Percentiles rank a stretch among this genome's conserved stretches.
These are phyloP conservation scores for Aspergillus sclerotioniger DNA, from an alignment of 495 filamentous ascomycete genomes.

Conservation along the genomic window DNA sequence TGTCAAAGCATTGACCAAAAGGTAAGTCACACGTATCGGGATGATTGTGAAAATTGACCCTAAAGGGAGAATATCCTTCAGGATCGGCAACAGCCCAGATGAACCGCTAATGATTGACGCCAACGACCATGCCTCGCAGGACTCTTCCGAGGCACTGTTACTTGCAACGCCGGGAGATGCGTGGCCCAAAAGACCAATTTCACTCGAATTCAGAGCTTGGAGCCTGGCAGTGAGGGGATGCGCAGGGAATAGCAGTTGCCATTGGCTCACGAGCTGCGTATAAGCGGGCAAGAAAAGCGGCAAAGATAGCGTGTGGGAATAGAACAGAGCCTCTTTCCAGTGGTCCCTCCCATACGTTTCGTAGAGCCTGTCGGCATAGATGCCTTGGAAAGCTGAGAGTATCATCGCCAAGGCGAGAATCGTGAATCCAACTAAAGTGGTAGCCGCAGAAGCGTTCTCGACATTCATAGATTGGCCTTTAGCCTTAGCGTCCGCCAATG, in stretches of 20 bases:
- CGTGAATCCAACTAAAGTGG: slow-evolving; percentile 71
- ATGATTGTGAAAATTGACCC: slow-evolving; percentile 39
- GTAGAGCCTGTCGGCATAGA: slow-evolving; percentile 91
- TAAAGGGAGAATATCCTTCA: slow-evolving; percentile 14
- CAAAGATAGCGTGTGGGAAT: slow-evolving; percentile 77
- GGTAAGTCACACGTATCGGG: slow-evolving; percentile 69
- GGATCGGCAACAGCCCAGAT: slow-evolving; percentile 3
- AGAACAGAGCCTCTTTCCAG: slow-evolving; percentile 97
- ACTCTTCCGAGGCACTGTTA: background rate
- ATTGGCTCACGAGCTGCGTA: slow-evolving; percentile 47
- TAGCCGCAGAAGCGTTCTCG: slow-evolving; percentile 15
- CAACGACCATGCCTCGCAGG: background rate
- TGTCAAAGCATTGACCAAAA: slow-evolving; percentile 79
- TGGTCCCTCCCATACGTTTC: slow-evolving; percentile 72
- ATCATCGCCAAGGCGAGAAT: slow-evolving; percentile 88
- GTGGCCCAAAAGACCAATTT: background rate
- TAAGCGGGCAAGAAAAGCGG: slow-evolving; percentile 59
- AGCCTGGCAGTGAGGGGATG: slow-evolving; percentile 36
- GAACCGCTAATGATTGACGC: background rate
- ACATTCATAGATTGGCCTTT: slow-evolving; percentile 57
- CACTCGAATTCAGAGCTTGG: slow-evolving; percentile 7
- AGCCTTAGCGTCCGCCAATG: slow-evolving; percentile 79
- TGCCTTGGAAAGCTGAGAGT: slow-evolving; percentile 88
- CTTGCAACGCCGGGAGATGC: background rate
- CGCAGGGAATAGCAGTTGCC: slow-evolving; percentile 45